phyloP scores from a whole-genome alignment of 257 asterid genomes.

The Solanum ossicruentum region DNA sequence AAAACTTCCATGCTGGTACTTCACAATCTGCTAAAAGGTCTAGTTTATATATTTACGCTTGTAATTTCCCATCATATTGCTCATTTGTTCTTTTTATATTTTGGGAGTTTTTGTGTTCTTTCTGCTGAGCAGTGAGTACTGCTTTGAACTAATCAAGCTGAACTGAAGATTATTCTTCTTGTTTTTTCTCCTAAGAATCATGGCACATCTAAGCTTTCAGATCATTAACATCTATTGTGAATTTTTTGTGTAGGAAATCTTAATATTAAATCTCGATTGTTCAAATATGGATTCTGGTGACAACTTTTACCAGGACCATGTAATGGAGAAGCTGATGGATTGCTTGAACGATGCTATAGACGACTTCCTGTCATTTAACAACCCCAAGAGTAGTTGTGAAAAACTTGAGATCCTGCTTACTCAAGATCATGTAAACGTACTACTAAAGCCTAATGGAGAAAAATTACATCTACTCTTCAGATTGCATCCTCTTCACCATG shows the following conservation, averaged over 20 bases:
- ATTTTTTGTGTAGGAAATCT: conserved; percentile 20
- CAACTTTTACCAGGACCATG: background rate
- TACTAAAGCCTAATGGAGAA: background rate
- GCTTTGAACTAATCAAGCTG: background rate
- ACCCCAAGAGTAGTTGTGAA: conserved; percentile 34
- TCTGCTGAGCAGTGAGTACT: background rate
- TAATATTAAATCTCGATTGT: background rate
- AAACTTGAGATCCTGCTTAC: conserved; percentile 53
- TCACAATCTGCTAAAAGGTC: background rate
- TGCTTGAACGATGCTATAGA: conserved; percentile 22
- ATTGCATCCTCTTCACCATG: conserved; percentile 35
- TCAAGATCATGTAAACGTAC: conserved; percentile 2
- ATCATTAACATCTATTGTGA: background rate
- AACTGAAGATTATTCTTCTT: background rate
- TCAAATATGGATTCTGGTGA: background rate
- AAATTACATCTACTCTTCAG: conserved; percentile 4
- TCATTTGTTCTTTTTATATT: background rate
- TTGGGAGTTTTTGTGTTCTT: background rate
- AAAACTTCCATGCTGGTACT: background rate
- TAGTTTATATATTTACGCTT: background rate
- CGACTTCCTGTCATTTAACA: conserved; percentile 26
- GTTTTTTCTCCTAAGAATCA: background rate
- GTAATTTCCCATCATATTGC: background rate
- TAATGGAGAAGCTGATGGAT: conserved; percentile 14
- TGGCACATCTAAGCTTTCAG: background rate